A percentile compares a stretch with the other conserved stretches of the same genome.
Conservation (phyloP, 208 protist genomes). For the Strigomonas galati region DNA sequence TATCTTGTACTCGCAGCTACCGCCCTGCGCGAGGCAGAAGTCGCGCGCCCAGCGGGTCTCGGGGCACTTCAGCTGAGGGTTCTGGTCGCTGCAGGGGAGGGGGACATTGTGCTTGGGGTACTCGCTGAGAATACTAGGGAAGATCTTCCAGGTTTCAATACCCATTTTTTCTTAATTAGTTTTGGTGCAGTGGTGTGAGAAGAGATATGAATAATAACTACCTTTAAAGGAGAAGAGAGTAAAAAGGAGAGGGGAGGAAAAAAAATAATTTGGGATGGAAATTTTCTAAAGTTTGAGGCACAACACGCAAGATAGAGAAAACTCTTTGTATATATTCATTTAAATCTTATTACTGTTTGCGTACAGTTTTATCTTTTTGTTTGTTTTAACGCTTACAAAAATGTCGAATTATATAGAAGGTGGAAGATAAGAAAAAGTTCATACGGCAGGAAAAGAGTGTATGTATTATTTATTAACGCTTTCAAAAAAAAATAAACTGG, state of each 20-base stretch:
- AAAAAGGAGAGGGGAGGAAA: not conserved
- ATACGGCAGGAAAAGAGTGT: not conserved
- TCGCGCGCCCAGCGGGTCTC: slow-evolving; percentile 85
- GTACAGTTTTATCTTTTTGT: slow-evolving; percentile 1
- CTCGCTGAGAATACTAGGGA: slow-evolving; percentile 67
- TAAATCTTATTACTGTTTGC: not conserved
- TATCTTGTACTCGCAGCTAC: slow-evolving; percentile 91
- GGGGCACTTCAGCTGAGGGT: slow-evolving; percentile 68
- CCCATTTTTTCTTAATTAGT: slow-evolving; percentile 49
- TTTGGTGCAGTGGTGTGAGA: no score
- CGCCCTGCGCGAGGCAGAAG: slow-evolving; percentile 78
- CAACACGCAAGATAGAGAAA: not conserved
- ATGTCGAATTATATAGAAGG: not conserved
- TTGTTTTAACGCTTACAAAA: slow-evolving; percentile 1
- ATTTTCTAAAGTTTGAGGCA: slow-evolving; percentile 4
- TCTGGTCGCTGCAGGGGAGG: slow-evolving; percentile 79
- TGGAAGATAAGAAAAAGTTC: no score
- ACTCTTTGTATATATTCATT: slow-evolving; percentile 2
- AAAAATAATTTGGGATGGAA: not conserved
- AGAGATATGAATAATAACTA: no score
- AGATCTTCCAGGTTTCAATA: slow-evolving; percentile 83
- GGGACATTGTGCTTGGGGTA: slow-evolving; percentile 78
- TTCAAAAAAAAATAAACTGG: not conserved
- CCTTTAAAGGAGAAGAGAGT: not conserved
- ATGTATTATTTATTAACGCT: not conserved